These are phyloP conservation scores for Ulmus americana DNA, from an alignment of 331 rosid species.

Conservation along the genomic window DNA sequence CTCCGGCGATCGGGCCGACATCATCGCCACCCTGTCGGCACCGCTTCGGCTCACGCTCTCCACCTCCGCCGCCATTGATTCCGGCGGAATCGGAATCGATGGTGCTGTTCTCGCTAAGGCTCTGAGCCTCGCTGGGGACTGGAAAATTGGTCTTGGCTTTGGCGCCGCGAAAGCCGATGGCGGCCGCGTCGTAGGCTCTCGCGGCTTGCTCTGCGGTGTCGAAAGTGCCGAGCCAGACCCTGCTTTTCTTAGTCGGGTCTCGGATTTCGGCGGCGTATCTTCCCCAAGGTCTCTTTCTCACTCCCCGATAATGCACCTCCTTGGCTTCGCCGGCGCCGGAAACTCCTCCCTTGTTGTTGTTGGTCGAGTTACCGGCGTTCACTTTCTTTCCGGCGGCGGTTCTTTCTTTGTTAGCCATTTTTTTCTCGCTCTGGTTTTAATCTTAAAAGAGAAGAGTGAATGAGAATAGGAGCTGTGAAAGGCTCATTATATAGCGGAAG, in stretches of 20 bases:
- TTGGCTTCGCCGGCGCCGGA: constrained; percentile 24
- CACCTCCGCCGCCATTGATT: constrained; percentile 35
- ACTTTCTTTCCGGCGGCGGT: not conserved
- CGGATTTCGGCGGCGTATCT: constrained; percentile 91
- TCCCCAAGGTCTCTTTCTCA: constrained; percentile 92
- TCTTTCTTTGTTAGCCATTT: constrained; percentile 10
- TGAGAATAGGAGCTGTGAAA: too few species aligned
- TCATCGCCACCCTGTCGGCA: constrained; percentile 12
- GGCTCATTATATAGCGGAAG: too few species aligned
- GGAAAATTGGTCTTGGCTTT: constrained; percentile 90
- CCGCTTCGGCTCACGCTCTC: constrained; percentile 43
- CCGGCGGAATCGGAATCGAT: constrained; percentile 82
- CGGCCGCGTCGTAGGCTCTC: constrained; percentile 73
- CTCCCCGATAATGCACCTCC: constrained; percentile 85
- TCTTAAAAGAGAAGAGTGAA: too few species aligned
- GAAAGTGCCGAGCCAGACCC: constrained; percentile 92
- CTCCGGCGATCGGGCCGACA: not conserved
- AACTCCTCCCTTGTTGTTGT: constrained; percentile 6
- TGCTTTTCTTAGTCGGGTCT: constrained; percentile 85
- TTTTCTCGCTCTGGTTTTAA: not conserved
- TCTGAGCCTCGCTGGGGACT: constrained; percentile 24
- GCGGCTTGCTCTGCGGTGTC: constrained; percentile 94
- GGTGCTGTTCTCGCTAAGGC: constrained; percentile 86
- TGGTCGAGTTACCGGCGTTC: not conserved
- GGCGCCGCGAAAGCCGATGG: constrained; percentile 73